Percentiles rank a stretch among this genome's conserved stretches.
phyloP scores from a whole-genome alignment of 306 rosid species.

The Ammopiptanthus mongolicus region DNA sequence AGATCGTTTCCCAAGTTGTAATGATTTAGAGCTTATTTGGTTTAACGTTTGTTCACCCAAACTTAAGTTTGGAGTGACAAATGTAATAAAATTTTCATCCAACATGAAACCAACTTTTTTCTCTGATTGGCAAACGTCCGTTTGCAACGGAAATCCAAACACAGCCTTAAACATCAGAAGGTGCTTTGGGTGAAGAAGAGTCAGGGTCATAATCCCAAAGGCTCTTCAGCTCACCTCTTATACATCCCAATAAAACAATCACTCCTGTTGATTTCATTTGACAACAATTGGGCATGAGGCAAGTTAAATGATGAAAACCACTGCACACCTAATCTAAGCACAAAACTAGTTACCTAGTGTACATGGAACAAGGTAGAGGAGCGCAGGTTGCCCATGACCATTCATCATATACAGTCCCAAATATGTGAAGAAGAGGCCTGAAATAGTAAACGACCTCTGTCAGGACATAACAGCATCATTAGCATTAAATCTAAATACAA shows the following conservation, averaged over 20 bases:
- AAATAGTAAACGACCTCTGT: slow-evolving; percentile 11
- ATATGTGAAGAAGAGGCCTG: slow-evolving; percentile 75
- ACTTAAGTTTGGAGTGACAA: too few species aligned
- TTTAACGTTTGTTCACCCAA: too few species aligned
- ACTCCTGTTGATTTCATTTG: slow-evolving; percentile 44
- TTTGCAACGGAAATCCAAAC: too few species aligned
- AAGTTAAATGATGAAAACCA: background rate
- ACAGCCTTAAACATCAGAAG: slow-evolving; percentile 31
- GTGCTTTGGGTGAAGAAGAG: slow-evolving; percentile 8
- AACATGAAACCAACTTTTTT: too few species aligned
- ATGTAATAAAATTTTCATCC: too few species aligned
- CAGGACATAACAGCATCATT: background rate
- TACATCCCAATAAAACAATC: slow-evolving; percentile 44
- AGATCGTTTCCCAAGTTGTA: background rate
- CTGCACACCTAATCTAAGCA: background rate
- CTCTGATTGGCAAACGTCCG: too few species aligned
- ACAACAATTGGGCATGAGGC: background rate
- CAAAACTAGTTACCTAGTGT: slow-evolving; percentile 63
- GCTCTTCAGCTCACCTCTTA: slow-evolving; percentile 61
- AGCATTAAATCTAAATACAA: background rate
- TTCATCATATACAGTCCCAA: slow-evolving; percentile 74
- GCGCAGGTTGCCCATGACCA: slow-evolving; percentile 97
- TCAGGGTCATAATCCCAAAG: slow-evolving; percentile 61
- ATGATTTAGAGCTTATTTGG: too few species aligned
- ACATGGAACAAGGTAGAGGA: slow-evolving; percentile 94